Conservation (phyloP, 179 eudicot genomes). For the Silene noctiflora region DNA sequence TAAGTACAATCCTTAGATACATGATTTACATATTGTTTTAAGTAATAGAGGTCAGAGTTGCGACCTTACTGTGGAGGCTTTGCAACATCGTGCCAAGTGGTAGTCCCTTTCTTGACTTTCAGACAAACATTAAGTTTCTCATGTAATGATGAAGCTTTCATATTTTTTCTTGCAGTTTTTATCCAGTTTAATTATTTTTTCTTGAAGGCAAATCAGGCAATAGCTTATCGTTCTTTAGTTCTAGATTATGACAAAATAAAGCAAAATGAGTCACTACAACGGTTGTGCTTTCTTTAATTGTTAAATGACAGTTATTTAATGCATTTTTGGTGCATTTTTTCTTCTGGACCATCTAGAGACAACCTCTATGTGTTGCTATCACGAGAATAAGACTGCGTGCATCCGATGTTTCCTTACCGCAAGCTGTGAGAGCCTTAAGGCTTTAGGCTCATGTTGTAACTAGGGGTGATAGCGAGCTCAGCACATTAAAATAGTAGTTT, state of each 20-base stretch:
- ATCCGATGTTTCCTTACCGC: too few relatives aligned
- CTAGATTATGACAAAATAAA: too few relatives aligned
- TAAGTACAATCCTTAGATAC: background rate
- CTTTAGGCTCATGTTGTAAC: too few relatives aligned
- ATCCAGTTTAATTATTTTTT: background rate
- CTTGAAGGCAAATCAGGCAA: background rate
- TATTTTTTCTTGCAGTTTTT: constrained; percentile 15
- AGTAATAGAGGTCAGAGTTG: background rate
- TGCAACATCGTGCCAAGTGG: background rate
- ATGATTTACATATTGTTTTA: background rate
- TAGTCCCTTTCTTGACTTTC: constrained; percentile 1
- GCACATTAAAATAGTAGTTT: too few relatives aligned
- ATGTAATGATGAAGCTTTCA: background rate
- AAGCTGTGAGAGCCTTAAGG: too few relatives aligned
- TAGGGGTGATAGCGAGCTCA: too few relatives aligned
- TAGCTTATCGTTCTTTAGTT: background rate
- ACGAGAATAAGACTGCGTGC: too few relatives aligned
- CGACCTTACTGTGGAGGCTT: constrained; percentile 8
- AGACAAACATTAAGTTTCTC: background rate
- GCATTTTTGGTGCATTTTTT: too few relatives aligned
- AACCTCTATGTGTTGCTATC: background rate
- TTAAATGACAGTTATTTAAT: background rate
- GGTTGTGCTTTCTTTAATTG: too few relatives aligned
- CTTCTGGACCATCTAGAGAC: too few relatives aligned
- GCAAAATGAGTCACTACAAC: too few relatives aligned